Evolutionary conservation across 1,139 yeast species (phyloP), one percentile per base, ranked within the genome.

Genomic region (Yamadazyma atmosphaerica): DNA sequence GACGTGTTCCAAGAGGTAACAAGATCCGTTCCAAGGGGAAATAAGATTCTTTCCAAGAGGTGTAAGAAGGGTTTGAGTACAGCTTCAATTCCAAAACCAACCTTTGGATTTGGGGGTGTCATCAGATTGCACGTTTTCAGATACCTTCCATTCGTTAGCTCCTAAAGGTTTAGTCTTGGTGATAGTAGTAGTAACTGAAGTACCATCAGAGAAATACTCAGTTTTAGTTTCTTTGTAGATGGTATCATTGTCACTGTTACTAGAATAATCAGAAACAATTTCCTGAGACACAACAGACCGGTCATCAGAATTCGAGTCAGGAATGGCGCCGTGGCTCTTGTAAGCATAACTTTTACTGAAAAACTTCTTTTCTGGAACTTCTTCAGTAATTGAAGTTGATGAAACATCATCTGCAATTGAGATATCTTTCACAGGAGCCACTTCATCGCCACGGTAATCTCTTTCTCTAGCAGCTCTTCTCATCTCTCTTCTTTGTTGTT

Each of bases 151-250:
- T 4, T 60, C 61, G 4, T 43, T 43, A 3, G 70, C 56, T 10
- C 63, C 69, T 33, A 56, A 40, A 2, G 74, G 72, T 44, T 61
- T 69, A 35, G 61, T 45, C 51, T 69, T 74, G 34, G 61, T 64
- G 32, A 64, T 53, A 36, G 66, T 69, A 35, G 59, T 66, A 9
- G 68, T 58, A 5, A 55, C 47, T 22, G 78, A 74, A 4, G 85
- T 74, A 6, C 95, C 95, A 55, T 88, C 95, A 29, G 64, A 71
- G 54, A 66, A 87, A 49, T 70, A 73, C 46, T 82, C 71, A 4
- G 68, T 79, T 46, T 72, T 72, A 17, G 63, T 60, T 45, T 79
- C 78, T 18, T 74, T 72, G 50, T 72, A 63, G 44, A 78, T 77
- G 38, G 83, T 78, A 35, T 72, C 65, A 16, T 78, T 74, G 33